These are phyloP conservation scores for Lepiota subincarnata DNA, from an alignment of 768 basidiomycete species.

Conservation along the genomic window DNA sequence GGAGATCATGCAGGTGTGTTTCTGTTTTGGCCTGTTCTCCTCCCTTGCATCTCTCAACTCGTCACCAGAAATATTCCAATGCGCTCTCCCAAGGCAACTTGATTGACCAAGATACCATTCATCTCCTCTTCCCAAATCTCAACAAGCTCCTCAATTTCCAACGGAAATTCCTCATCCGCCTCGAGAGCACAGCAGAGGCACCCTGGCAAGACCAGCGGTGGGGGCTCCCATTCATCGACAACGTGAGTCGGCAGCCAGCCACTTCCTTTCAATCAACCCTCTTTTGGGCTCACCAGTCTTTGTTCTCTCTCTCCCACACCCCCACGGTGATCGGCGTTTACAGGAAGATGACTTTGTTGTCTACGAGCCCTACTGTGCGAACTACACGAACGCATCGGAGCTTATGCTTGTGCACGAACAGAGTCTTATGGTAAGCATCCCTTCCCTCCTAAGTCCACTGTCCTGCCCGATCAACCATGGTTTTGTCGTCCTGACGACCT, in stretches of 20 bases:
- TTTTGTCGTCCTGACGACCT: slow-evolving; percentile 33
- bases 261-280: slow-evolving; percentile 37
- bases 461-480: slow-evolving; percentile 8
- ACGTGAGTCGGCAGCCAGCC: slow-evolving; percentile 53
- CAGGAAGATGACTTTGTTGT: slow-evolving; percentile 95
- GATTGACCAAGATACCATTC: slow-evolving; percentile 93
- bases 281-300: slow-evolving; percentile 14
- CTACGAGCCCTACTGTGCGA: slow-evolving; percentile 97
- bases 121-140: slow-evolving; percentile 91
- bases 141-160: slow-evolving; percentile 97
- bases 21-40: slow-evolving; percentile 11
- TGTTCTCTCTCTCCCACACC: slow-evolving; percentile 24
- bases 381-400: slow-evolving; percentile 84
- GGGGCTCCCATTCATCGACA: slow-evolving; percentile 81
- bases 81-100: slow-evolving; percentile 77
- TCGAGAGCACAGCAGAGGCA: slow-evolving; percentile 81
- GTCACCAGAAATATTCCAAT: slow-evolving; percentile 77
- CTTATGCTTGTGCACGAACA: slow-evolving; percentile 84
- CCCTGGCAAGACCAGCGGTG: slow-evolving; percentile 84
- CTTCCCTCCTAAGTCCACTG: slow-evolving; percentile 16
- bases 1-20: slow-evolving; percentile 88
- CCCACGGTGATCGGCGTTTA: slow-evolving; percentile 33
- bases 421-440: slow-evolving; percentile 66
- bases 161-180: slow-evolving; percentile 84
- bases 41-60: slow-evolving; percentile 17